phyloP scores from a whole-genome alignment of 768 basidiomycete genomes.

The Cyathus striatus region DNA sequence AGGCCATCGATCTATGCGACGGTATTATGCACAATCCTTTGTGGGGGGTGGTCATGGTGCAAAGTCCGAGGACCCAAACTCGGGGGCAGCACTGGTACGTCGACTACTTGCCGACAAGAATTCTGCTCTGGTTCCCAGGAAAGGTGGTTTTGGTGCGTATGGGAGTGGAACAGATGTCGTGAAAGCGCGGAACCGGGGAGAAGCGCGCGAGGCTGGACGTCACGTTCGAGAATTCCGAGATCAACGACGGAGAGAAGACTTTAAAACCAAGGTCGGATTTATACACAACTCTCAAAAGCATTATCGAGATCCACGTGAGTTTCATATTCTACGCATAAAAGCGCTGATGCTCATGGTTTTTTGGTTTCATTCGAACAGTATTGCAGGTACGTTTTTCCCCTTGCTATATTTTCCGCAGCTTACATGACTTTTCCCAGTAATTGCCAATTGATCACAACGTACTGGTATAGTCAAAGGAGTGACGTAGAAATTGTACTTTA shows the following conservation, averaged over 20 bases:
- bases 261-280: constrained; percentile 80
- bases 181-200: constrained; percentile 90
- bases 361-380: constrained; percentile 6
- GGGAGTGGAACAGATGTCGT: constrained; percentile 80
- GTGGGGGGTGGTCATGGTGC: constrained; percentile 31
- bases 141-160: constrained; percentile 83
- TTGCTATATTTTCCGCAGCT: too few species aligned
- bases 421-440: too few species aligned
- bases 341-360: too few species aligned
- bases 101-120: constrained; percentile 77
- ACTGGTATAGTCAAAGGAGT: too few species aligned
- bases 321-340: not conserved
- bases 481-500: too few species aligned
- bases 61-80: constrained; percentile 59
- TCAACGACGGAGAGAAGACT: constrained; percentile 70
- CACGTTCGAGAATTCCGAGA: constrained; percentile 84
- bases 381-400: constrained; percentile 11
- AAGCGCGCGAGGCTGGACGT: constrained; percentile 87
- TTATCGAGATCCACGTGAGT: constrained; percentile 70
- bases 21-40: constrained; percentile 86
- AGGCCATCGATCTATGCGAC: constrained; percentile 82
- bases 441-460: too few species aligned
- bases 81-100: constrained; percentile 73
- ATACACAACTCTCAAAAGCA: constrained; percentile 87
- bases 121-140: constrained; percentile 76